A percentile compares a stretch with the other conserved stretches of the same genome.
Evolutionary conservation across 768 basidiomycete genomes (phyloP).

Genomic region (Leccinellum rugosiceps): DNA sequence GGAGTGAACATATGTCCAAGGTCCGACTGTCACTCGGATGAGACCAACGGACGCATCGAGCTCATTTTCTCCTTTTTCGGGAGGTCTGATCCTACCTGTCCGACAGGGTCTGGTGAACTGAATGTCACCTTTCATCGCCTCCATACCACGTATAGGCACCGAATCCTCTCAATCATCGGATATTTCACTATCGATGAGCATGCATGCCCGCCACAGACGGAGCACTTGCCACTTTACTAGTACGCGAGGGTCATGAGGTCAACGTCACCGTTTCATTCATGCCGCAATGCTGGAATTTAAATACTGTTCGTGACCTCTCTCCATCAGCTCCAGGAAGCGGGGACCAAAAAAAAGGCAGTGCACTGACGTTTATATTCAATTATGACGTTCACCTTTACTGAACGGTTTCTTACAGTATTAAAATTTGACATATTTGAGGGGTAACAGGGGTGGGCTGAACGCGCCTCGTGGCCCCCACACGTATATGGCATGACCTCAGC

Average conservation of each 20-base stretch:
- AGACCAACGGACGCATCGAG: not conserved
- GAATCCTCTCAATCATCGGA: not conserved
- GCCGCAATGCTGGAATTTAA: not conserved
- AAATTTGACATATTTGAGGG: not conserved
- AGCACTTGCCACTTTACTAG: not conserved
- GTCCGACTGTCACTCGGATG: not conserved
- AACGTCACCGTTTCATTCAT: not conserved
- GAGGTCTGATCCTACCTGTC: not conserved
- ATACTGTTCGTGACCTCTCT: not conserved
- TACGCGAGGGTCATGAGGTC: not conserved
- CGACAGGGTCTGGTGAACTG: not conserved
- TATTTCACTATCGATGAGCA: conserved; percentile 2
- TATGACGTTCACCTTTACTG: not conserved
- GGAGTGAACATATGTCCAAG: not conserved
- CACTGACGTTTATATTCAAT: not conserved
- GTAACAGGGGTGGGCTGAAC: not conserved
- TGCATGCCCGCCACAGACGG: not conserved
- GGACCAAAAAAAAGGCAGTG: not conserved
- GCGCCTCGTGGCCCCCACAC: not conserved
- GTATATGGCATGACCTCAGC: not conserved
- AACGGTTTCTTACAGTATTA: not conserved
- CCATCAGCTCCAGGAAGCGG: not conserved
- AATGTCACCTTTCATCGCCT: not conserved
- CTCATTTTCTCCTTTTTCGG: not conserved
- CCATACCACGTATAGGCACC: not conserved